Percentiles rank a stretch among this genome's conserved stretches.
These are phyloP conservation scores for Pseudonitzschia delicatissima DNA, from an alignment of 108 stramenopile genomes.

Conservation along the genomic window DNA sequence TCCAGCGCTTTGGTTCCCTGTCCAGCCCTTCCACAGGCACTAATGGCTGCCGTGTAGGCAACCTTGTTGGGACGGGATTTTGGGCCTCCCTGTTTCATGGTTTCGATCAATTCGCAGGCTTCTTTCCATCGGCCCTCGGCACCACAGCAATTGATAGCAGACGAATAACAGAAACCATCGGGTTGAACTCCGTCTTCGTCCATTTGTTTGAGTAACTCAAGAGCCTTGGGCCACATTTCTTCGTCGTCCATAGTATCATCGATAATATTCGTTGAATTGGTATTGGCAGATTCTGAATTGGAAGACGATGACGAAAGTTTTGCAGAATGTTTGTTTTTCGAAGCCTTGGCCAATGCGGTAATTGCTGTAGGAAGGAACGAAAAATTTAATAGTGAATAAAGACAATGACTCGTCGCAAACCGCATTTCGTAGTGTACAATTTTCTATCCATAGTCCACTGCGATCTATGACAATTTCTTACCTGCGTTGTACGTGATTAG, in stretches of 20 bases:
- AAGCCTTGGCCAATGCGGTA: conserved; percentile 61
- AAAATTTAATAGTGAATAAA: neutral
- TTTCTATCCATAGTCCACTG: too few relatives aligned
- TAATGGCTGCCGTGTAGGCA: conserved; percentile 69
- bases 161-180: conserved; percentile 73
- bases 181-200: conserved; percentile 54
- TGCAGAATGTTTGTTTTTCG: conserved; percentile 10
- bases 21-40: conserved; percentile 58
- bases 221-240: conserved; percentile 48
- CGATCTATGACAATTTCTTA: too few relatives aligned
- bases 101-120: conserved; percentile 59
- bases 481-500: conserved; percentile 72
- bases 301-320: neutral
- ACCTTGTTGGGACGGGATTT: conserved; percentile 59
- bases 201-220: conserved; percentile 62
- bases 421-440: too few relatives aligned
- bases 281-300: neutral
- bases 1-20: conserved; percentile 57
- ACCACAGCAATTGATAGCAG: conserved; percentile 76
- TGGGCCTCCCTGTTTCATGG: conserved; percentile 62
- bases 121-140: conserved; percentile 80
- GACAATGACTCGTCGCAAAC: neutral
- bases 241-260: conserved; percentile 29
- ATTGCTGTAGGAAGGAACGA: conserved; percentile 38
- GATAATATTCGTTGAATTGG: neutral